Evolutionary conservation across 805 yeast species (phyloP).

Genomic region (Suhomyces sp.): DNA sequence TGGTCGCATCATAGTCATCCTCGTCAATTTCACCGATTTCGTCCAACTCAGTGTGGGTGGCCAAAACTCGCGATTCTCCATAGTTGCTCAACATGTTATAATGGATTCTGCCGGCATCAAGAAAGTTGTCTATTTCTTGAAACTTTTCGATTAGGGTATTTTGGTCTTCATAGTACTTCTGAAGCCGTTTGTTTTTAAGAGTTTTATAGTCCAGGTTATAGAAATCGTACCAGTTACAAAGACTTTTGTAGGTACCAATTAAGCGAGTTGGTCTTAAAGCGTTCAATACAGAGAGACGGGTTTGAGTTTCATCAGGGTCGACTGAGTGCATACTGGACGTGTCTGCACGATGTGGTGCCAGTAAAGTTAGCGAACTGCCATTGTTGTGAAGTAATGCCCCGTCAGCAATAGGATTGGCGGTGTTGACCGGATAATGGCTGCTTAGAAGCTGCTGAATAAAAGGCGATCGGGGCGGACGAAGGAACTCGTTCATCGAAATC

Average conservation of each 20-base stretch:
- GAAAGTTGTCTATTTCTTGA: conserved; percentile 57
- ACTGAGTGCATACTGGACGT: conserved; percentile 12
- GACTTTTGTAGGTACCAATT: conserved; percentile 29
- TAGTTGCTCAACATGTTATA: conserved; percentile 62
- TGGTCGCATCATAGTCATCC: neutral
- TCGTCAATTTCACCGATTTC: conserved; percentile 14
- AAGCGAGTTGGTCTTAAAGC: conserved; percentile 31
- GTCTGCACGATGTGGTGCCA: conserved; percentile 6
- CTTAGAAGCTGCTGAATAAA: conserved; percentile 28
- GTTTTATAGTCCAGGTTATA: conserved; percentile 12
- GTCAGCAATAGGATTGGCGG: conserved; percentile 20
- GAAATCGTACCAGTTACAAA: conserved; percentile 32
- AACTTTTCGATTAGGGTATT: conserved; percentile 58
- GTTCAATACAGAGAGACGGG: conserved; percentile 21
- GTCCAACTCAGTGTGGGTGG: conserved; percentile 17
- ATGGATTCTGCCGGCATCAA: conserved; percentile 67
- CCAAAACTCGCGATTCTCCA: conserved; percentile 32
- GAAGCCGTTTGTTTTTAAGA: conserved; percentile 18
- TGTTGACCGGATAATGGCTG: conserved; percentile 29
- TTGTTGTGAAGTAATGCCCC: neutral
- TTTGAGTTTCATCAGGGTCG: conserved; percentile 22
- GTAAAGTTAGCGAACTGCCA: conserved; percentile 3
- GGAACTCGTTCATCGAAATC: conserved; percentile 5
- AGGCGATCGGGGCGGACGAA: conserved; percentile 14
- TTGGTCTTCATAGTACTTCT: conserved; percentile 53